Percentiles rank a stretch among this genome's conserved stretches.
Evolutionary conservation across 306 rosid genomes (phyloP).

Genomic region (Vicia villosa): DNA sequence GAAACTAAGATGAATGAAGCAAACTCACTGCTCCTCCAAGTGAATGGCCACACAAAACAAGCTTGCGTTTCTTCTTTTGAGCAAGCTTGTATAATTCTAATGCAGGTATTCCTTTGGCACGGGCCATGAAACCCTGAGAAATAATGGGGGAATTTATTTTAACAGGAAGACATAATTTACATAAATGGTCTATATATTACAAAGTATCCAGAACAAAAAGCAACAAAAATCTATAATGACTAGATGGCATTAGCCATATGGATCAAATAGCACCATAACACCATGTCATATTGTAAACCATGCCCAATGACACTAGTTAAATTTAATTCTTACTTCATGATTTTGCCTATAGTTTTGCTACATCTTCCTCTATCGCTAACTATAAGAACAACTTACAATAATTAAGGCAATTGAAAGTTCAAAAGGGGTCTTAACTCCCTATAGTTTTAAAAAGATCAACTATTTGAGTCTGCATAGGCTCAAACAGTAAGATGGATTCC

Average conservation of each 20-base stretch:
- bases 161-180: constrained; percentile 4
- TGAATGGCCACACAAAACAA: constrained; percentile 96
- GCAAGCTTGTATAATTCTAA: constrained; percentile 94
- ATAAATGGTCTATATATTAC: constrained; percentile 6
- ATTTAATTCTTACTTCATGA: neutral
- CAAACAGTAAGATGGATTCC: constrained; percentile 10
- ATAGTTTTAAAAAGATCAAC: neutral
- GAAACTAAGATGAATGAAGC: constrained; percentile 26
- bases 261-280: neutral
- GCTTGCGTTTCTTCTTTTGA: constrained; percentile 90
- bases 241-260: neutral
- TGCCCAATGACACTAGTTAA: neutral
- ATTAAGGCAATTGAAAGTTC: too few species aligned
- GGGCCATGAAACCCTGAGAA: constrained; percentile 91
- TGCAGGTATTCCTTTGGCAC: constrained; percentile 99
- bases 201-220: constrained; percentile 24
- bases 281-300: neutral
- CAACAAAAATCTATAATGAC: neutral
- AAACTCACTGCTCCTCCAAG: constrained; percentile 97
- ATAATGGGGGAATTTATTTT: constrained; percentile 9
- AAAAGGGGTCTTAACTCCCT: neutral
- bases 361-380: neutral
- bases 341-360: neutral
- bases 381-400: too few species aligned
- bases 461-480: neutral